Evolutionary conservation across 1,139 yeast species (phyloP), one percentile per base, ranked within the genome.

Genomic region (Arxiozyma bovina): DNA sequence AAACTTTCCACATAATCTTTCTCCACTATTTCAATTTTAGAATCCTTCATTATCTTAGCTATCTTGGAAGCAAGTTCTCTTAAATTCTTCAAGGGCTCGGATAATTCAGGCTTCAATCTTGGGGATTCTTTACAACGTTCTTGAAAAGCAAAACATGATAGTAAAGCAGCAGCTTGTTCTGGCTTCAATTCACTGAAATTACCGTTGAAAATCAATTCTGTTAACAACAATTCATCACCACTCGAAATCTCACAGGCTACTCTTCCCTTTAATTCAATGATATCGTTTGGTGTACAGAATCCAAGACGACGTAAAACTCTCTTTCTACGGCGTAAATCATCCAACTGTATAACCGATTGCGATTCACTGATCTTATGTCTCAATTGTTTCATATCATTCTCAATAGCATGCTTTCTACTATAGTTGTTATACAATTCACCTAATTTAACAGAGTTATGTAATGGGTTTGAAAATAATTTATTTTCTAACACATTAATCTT

Each of bases 231-330:
- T 71, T 90, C 97, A 70, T 90, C 96, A 57, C 99, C 99, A 30
- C 96, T 86, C 65, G 96, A 85, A 64, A 93, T 93, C 66, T 93
- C 99, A 72, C 99, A 91, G 0, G 98, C 98, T 52, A 84, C 90
- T 66, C 99, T 80, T 50, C 99, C 99, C 73, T 94, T 94, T 62
- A 93, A 77, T 68, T 93, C 97, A 60, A 93, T 94, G 57, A 93
- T 85, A 69, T 88, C 96, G 60, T 83, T 80, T 20, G 75, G 72
- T 2, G 95, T 84, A 47, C 93, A 85, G 73, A 93, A 93, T 0
- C 93, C 97, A n/a, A 82, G 72, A 57, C 85, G 75, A 69, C 98
- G 82, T 60, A 93, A 75, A 1, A 93, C 98, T 65, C 98, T 79
- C 71, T 90, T 91, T 65, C 99, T 84, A 67, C 88, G 89, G 69